These are phyloP conservation scores for Colletotrichum scovillei DNA, from an alignment of 2,329 filamentous ascomycete genomes.

Conservation along the genomic window DNA sequence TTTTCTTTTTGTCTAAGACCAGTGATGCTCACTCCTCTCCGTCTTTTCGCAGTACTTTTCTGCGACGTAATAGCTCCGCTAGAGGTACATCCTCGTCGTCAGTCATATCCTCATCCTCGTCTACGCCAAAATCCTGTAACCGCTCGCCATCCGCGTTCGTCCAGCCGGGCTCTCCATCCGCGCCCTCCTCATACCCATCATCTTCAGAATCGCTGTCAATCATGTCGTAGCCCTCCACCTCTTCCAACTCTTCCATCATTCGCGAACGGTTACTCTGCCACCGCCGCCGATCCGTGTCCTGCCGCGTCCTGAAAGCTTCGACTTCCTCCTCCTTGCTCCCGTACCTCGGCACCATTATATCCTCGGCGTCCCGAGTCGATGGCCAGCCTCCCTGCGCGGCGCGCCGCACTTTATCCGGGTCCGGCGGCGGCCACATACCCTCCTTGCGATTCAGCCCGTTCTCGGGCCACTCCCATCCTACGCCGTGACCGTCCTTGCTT, in stretches of 20 bases:
- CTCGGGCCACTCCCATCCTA: slow-evolving; percentile 74
- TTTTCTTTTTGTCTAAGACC: background rate
- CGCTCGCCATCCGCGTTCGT: slow-evolving; percentile 80
- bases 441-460: slow-evolving; percentile 79
- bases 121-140: slow-evolving; percentile 81
- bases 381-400: slow-evolving; percentile 51
- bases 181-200: slow-evolving; percentile 66
- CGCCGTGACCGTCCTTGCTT: slow-evolving; percentile 49
- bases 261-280: slow-evolving; percentile 45
- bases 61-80: slow-evolving; percentile 71
- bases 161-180: slow-evolving; percentile 65
- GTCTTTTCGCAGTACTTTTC: slow-evolving; percentile 53
- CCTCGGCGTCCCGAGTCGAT: slow-evolving; percentile 47
- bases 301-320: slow-evolving; percentile 61
- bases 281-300: slow-evolving; percentile 58
- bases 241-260: slow-evolving; percentile 63
- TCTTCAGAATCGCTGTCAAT: slow-evolving; percentile 66
- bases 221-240: slow-evolving; percentile 62
- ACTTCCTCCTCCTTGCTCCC: slow-evolving; percentile 57
- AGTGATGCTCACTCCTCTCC: slow-evolving; percentile 41
- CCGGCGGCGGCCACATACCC: slow-evolving; percentile 71
- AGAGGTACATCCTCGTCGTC: slow-evolving; percentile 72
- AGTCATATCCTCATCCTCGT: slow-evolving; percentile 71
- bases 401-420: slow-evolving; percentile 70
- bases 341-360: slow-evolving; percentile 46